Evolutionary conservation across 1,139 yeast species (phyloP), one percentile per base, ranked within the genome.

Genomic region (Scheffersomyces segobiensis): DNA sequence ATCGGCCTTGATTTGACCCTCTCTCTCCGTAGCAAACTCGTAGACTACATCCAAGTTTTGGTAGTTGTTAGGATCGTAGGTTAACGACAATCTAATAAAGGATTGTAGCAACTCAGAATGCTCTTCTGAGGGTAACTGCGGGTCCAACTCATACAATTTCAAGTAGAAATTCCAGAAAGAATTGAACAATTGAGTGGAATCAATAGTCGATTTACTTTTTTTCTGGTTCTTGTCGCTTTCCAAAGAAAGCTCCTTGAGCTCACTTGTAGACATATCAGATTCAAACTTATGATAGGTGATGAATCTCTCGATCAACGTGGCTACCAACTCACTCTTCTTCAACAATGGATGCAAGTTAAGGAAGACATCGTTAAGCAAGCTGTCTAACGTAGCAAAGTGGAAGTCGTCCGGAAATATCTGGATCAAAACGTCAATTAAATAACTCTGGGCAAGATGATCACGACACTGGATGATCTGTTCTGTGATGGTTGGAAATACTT

Each of bases 331-430:
- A 57, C 87, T 85, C 60, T 89, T 82, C 56, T 87, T 83, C 22
- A 92, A 88, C 57, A 83, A 80, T 1, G 96, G 95, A 68, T 87
- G 88, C 62, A 95, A 79, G 57, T 75, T 73, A 55, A 85, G 78
- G 59, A 89, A 81, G 0, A 93, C 86, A 2, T 91, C 84, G 53
- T 83, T 84, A 64, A 95, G 80, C 62, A 92, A 84, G 49, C 79
- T 77, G 56, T 87, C 86, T 64, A 95, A 78, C 0, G 98, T 91
- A 32, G 83, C 82, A 61, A 93, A 78, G 68, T 95, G 99, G 73
- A 89, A 93, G 62, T 90, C 91, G 66, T 92, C 98, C 0, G 99
- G 98, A 75, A 96, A 95, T 1, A 93, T 96, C 71, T 93, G 98
- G 58, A 93, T 89, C 59, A 91, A 82, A 14, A 93, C 97, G 68